Percentiles rank a stretch among this genome's conserved stretches.
Conservation (phyloP, 306 rosid species). For the Prunus campanulata region DNA sequence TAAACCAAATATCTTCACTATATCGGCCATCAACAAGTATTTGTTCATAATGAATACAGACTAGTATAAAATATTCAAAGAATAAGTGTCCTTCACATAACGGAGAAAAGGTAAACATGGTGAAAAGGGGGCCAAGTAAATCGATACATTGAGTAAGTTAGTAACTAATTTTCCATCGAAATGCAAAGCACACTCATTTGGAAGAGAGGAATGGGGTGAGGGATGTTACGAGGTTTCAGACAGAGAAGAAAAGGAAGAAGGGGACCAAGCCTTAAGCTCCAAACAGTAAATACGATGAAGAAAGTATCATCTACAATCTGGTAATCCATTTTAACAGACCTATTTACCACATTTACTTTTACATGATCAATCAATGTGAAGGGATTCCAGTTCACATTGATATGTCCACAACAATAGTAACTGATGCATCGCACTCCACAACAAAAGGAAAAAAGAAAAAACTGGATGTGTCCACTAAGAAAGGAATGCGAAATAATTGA, state of each 20-base stretch:
- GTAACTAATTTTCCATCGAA: no score
- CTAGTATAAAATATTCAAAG: neutral
- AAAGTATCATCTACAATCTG: neutral
- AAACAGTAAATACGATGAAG: neutral
- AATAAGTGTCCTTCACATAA: neutral
- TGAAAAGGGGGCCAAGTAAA: no score
- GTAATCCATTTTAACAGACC: neutral
- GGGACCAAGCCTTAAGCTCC: neutral
- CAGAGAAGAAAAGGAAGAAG: neutral
- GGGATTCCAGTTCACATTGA: conserved; percentile 1
- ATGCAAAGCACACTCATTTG: neutral
- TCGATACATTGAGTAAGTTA: no score
- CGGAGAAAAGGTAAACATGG: neutral
- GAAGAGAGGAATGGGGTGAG: neutral
- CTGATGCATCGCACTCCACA: neutral
- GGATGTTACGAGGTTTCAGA: neutral
- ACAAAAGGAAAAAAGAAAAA: neutral
- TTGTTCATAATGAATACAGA: neutral
- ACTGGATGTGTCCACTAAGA: neutral
- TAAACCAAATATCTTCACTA: neutral
- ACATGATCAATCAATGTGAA: conserved; percentile 20
- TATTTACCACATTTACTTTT: neutral
- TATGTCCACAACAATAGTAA: neutral
- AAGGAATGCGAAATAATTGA: neutral
- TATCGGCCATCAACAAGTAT: neutral